These are phyloP conservation scores for Xylaria curta DNA, from an alignment of 495 filamentous ascomycete species.

Conservation along the genomic window DNA sequence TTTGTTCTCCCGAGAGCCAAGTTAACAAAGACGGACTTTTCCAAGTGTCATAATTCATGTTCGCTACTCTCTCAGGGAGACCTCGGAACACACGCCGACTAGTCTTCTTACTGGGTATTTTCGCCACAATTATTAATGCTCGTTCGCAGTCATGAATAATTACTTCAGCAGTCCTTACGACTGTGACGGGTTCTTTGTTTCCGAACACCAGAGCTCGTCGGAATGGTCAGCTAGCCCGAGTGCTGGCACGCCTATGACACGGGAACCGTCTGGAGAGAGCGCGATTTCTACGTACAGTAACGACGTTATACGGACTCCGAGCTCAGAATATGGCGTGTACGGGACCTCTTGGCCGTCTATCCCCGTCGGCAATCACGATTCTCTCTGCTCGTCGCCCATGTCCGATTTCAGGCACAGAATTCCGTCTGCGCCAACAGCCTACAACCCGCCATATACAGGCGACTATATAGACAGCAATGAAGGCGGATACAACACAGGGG, in stretches of 20 bases:
- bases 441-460: background rate
- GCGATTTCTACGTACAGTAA: constrained; percentile 3
- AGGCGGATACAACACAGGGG: background rate
- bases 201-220: background rate
- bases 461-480: background rate
- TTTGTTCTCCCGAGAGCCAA: background rate
- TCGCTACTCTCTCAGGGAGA: no score
- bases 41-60: background rate
- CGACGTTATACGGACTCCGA: background rate
- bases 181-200: background rate
- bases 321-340: constrained; percentile 12
- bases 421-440: background rate
- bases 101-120: background rate
- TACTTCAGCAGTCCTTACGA: background rate
- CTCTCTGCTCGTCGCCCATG: background rate
- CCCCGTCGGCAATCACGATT: background rate
- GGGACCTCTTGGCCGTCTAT: background rate
- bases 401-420: background rate
- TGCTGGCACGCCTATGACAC: constrained; percentile 22
- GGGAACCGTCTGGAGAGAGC: constrained; percentile 19
- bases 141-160: background rate
- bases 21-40: background rate
- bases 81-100: constrained; percentile 6
- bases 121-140: background rate
- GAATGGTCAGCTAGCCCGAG: constrained; percentile 8